Evolutionary conservation across 495 filamentous ascomycete species (phyloP).

Genomic region (Pseudomonodictys pantanalensis): DNA sequence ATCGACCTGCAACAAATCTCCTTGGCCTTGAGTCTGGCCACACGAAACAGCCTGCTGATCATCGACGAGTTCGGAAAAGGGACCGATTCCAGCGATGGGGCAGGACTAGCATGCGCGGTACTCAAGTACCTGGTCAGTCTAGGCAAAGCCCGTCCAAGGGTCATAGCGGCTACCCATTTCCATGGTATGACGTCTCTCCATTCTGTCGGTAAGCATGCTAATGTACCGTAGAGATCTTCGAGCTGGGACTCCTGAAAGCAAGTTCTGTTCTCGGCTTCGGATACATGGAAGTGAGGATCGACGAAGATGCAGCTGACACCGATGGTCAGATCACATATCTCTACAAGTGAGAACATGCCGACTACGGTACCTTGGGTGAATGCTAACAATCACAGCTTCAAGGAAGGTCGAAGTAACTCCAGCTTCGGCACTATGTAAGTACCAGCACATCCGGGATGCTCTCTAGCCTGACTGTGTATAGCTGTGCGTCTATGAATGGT

Average conservation of each 20-base stretch:
- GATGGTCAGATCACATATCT: conserved; percentile 85
- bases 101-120: conserved; percentile 79
- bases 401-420: conserved; percentile 66
- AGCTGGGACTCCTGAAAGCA: conserved; percentile 61
- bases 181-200: conserved; percentile 47
- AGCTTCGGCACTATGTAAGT: conserved; percentile 74
- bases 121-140: conserved; percentile 69
- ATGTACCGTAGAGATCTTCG: conserved; percentile 66
- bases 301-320: conserved; percentile 54
- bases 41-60: conserved; percentile 72
- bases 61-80: conserved; percentile 98
- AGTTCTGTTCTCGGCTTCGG: conserved; percentile 64
- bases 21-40: conserved; percentile 72
- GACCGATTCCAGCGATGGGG: conserved; percentile 76
- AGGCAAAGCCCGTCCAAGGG: conserved; percentile 66
- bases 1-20: conserved; percentile 88
- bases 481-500: conserved; percentile 80
- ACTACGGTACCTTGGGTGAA: too few relatives aligned
- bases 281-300: conserved; percentile 83
- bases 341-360: conserved; percentile 57
- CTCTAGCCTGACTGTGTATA: conserved; percentile 25
- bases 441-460: not conserved
- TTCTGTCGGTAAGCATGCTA: not conserved
- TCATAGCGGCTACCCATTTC: conserved; percentile 87
- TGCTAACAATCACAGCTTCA: conserved; percentile 39